Percentiles rank a stretch among this genome's conserved stretches.
Evolutionary conservation across 257 asterid species (phyloP).

Genomic region (Solanum bulbocastanum): DNA sequence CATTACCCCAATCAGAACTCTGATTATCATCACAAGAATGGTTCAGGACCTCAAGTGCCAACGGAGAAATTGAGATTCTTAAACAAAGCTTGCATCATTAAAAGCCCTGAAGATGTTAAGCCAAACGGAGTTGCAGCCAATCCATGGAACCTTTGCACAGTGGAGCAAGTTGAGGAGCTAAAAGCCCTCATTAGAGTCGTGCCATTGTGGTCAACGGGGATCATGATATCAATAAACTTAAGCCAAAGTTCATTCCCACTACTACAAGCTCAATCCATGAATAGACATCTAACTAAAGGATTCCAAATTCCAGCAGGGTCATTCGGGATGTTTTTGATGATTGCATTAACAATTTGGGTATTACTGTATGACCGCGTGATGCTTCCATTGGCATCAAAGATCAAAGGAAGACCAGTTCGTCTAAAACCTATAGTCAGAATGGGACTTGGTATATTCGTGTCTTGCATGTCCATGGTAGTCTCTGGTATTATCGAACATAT

Average conservation of each 20-base stretch:
- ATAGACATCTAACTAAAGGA: neutral
- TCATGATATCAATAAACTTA: neutral
- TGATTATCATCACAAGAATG: conserved; percentile 28
- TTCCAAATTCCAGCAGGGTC: conserved; percentile 4
- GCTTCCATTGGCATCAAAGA: conserved; percentile 42
- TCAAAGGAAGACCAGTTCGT: conserved; percentile 30
- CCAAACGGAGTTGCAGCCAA: neutral
- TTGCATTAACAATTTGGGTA: conserved; percentile 35
- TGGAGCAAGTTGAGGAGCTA: conserved; percentile 28
- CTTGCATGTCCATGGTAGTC: conserved; percentile 36
- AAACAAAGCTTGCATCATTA: conserved; percentile 18
- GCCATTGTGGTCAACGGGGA: conserved; percentile 19
- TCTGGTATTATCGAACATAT: conserved; percentile 38
- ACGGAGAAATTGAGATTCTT: conserved; percentile 34
- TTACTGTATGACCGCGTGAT: conserved; percentile 41
- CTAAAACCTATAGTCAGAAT: conserved; percentile 35
- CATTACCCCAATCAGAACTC: conserved; percentile 9
- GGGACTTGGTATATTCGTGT: conserved; percentile 49
- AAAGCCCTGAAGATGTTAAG: neutral
- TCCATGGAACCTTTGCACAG: conserved; percentile 22
- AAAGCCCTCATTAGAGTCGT: conserved; percentile 16
- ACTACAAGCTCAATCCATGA: neutral
- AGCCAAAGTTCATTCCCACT: neutral
- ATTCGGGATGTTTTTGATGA: conserved; percentile 7
- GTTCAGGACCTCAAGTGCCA: conserved; percentile 29